Conservation (phyloP, 225 moss, liverwort and hornwort species). For the Lunularia cruciata region DNA sequence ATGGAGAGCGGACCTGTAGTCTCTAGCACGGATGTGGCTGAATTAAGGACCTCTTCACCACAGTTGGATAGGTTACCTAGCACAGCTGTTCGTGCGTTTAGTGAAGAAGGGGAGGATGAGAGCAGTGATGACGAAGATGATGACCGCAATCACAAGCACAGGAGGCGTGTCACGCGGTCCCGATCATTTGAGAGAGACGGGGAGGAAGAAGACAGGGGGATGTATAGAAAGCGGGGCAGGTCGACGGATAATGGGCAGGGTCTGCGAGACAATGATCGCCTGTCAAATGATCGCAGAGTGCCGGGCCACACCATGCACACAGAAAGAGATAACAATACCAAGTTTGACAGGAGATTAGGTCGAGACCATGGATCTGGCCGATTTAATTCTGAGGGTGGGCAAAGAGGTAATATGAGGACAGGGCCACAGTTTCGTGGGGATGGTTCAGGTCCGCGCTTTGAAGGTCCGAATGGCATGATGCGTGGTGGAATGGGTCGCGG, state of each 20-base stretch:
- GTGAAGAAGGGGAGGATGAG: conserved; percentile 77
- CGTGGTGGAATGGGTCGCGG: conserved; percentile 72
- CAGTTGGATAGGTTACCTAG: conserved; percentile 73
- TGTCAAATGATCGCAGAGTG: conserved; percentile 62
- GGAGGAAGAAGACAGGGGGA: conserved; percentile 51
- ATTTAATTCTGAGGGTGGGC: conserved; percentile 66
- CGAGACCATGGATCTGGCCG: conserved; percentile 76
- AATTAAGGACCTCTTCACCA: conserved; percentile 68
- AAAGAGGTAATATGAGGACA: conserved; percentile 60
- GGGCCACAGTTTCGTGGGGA: conserved; percentile 74
- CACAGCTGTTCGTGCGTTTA: conserved; percentile 58
- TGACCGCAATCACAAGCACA: conserved; percentile 91
- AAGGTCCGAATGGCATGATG: conserved; percentile 53
- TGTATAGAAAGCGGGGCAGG: conserved; percentile 47
- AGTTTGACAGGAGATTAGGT: conserved; percentile 72
- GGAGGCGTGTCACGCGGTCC: conserved; percentile 84
- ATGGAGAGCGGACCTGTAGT: conserved; percentile 51
- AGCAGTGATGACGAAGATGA: conserved; percentile 92
- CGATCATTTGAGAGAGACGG: conserved; percentile 79
- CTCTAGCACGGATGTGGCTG: conserved; percentile 49
- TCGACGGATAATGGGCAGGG: conserved; percentile 58
- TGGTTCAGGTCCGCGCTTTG: conserved; percentile 60
- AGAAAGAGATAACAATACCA: conserved; percentile 64
- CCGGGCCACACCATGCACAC: conserved; percentile 51
- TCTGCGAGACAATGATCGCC: conserved; percentile 63